Evolutionary conservation across 1,139 yeast species (phyloP), one percentile per base, ranked within the genome.

Genomic region (Meyerozyma sp.): DNA sequence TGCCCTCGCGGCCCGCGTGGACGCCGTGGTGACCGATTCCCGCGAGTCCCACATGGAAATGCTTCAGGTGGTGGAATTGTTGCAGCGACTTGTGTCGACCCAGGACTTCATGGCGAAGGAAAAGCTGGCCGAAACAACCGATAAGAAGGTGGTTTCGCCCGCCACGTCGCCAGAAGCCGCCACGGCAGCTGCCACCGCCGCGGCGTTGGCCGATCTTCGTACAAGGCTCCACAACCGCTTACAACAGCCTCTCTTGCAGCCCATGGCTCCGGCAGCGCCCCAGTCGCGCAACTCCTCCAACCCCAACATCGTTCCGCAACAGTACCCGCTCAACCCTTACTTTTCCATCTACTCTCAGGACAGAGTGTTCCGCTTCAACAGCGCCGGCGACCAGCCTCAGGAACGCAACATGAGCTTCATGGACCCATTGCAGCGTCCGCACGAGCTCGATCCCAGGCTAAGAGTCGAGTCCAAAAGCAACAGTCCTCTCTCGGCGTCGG

Each of bases 261-360:
- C 37, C 5, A 20, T 34, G 25, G 37, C 37, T 11, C 37, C 37
- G 2, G 37, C 37, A 2, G 37, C 37, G 14, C 25, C 25, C 37
- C 37, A 34, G 26, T 54, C 53, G 36, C 49, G 57, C 34, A 50
- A 53, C 43, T 51, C 61, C 9, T 54, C 61, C 10, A 51, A 44
- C 41, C 45, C 59, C n/a, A 55, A 51, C 40, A 52, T 54, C 28
- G 62, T 63, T 6, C 70, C 71, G 3, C 73, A 68, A 49, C 64
- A 59, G 40, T 68, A 68, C 42, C 71, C 73, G 1, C 50, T 68
- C 35, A 66, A 68, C 45, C 72, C 71, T 1, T 66, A 68, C 47
- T 68, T 66, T 49, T 51, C 68, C 16, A 56, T 63, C 30, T 62
- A 61, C 47, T 50, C 29, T 32, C 42, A 27, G 5, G 52, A 44